A percentile compares a stretch with the other conserved stretches of the same genome.
These are phyloP conservation scores for Ceratobasidium papillatum DNA, from an alignment of 1,284 basidiomycete species.

Conservation along the genomic window DNA sequence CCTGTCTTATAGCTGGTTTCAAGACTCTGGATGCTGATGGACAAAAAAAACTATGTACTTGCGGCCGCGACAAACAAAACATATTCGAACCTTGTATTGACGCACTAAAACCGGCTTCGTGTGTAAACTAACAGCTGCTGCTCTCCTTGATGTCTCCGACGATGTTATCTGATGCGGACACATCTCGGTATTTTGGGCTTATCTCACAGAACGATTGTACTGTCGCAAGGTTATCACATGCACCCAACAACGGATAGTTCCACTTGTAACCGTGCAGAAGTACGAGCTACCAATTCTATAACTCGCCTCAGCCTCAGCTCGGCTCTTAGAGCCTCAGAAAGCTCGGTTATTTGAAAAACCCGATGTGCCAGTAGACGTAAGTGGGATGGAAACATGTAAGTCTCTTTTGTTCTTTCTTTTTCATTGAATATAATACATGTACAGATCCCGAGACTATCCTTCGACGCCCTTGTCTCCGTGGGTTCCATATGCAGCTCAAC, in stretches of 20 bases:
- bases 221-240: constrained; percentile 2
- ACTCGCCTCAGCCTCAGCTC: neutral
- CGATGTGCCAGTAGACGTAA: neutral
- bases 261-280: neutral
- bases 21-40: too few relatives aligned
- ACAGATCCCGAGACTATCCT: constrained; percentile 17
- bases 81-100: too few relatives aligned
- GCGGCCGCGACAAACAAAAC: too few relatives aligned
- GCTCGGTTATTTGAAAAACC: neutral
- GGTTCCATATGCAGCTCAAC: too few relatives aligned
- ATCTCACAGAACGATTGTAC: constrained; percentile 1
- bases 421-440: neutral
- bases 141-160: constrained; percentile 55
- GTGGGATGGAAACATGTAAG: neutral
- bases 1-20: too few relatives aligned
- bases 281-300: constrained; percentile 6
- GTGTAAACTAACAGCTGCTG: constrained; percentile 57
- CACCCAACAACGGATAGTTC: neutral
- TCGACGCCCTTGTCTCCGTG: too few relatives aligned
- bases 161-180: constrained; percentile 47
- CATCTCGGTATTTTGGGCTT: neutral
- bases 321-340: neutral
- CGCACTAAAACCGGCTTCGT: constrained; percentile 22
- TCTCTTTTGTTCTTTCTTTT: neutral
- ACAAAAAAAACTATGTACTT: too few relatives aligned